Evolutionary conservation across 805 yeast species (phyloP).

Genomic region (Yarrowia yakushimensis): DNA sequence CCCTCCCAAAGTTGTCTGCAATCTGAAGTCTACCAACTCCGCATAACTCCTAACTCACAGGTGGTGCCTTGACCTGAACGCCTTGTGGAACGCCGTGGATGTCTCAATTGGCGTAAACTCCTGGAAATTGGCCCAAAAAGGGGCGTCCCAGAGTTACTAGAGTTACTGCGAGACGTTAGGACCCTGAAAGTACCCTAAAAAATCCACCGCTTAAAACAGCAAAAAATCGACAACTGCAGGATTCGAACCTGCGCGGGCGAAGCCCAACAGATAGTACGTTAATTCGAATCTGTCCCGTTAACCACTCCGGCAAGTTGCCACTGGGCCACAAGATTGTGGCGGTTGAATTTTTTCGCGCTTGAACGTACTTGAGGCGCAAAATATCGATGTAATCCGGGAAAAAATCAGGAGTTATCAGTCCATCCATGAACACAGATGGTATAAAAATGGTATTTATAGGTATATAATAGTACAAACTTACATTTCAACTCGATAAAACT

Average conservation of each 20-base stretch:
- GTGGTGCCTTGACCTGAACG: slow-evolving; percentile 5
- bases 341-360: not conserved
- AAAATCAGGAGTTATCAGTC: no score
- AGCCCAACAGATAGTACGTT: slow-evolving; percentile 32
- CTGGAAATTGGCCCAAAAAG: not conserved
- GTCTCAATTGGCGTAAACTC: not conserved
- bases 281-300: slow-evolving; percentile 25
- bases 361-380: not conserved
- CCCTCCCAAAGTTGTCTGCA: not conserved
- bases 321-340: slow-evolving; percentile 12
- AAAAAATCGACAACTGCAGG: slow-evolving; percentile 37
- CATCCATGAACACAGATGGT: no score
- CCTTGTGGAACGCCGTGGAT: not conserved
- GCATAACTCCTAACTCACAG: not conserved
- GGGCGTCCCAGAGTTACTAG: no score
- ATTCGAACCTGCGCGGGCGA: slow-evolving; percentile 40
- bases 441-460: no score
- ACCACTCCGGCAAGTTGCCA: slow-evolving; percentile 26
- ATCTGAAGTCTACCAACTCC: not conserved
- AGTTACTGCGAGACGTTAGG: no score
- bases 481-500: no score
- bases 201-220: no score
- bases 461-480: no score
- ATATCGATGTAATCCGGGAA: not conserved
- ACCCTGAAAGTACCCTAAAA: no score